Conservation (phyloP, 2,329 filamentous ascomycete species). For the Penicillium psychrosexuale region DNA sequence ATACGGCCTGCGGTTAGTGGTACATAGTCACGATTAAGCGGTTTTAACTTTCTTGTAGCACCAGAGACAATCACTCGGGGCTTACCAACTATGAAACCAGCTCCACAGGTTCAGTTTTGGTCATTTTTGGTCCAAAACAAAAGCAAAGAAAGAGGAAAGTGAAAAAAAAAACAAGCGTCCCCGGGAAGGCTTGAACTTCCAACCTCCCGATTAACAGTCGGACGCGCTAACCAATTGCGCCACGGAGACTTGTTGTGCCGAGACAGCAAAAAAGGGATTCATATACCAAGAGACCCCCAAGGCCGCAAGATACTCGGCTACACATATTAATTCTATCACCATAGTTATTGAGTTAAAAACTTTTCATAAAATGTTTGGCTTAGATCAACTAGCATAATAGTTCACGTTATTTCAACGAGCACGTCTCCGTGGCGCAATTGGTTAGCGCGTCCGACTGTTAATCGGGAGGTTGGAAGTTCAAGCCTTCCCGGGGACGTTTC, state of each 20-base stretch:
- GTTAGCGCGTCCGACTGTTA: constrained; percentile 31
- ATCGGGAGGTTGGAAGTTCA: constrained; percentile 41
- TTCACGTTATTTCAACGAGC: no score
- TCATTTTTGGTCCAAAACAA: background rate
- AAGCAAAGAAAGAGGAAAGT: background rate
- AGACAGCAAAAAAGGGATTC: no score
- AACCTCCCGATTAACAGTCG: constrained; percentile 2
- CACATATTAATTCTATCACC: no score
- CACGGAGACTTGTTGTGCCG: no score
- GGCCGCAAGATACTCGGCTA: no score
- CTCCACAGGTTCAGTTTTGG: background rate
- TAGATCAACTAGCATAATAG: no score
- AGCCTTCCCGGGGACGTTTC: constrained; percentile 41
- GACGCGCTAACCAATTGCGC: constrained; percentile 3
- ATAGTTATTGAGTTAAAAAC: no score
- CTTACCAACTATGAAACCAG: no score
- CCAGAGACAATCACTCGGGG: constrained; percentile 27
- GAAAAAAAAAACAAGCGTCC: background rate
- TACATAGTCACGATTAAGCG: background rate
- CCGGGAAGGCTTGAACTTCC: constrained; percentile 3
- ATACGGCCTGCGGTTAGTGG: constrained; percentile 48
- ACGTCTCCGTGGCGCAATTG: constrained; percentile 30
- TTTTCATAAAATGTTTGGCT: no score
- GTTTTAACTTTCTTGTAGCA: constrained; percentile 34
- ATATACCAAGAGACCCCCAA: no score